Evolutionary conservation across 225 moss, liverwort and hornwort genomes (phyloP).

Genomic region (Pseudoscleropodium purum): DNA sequence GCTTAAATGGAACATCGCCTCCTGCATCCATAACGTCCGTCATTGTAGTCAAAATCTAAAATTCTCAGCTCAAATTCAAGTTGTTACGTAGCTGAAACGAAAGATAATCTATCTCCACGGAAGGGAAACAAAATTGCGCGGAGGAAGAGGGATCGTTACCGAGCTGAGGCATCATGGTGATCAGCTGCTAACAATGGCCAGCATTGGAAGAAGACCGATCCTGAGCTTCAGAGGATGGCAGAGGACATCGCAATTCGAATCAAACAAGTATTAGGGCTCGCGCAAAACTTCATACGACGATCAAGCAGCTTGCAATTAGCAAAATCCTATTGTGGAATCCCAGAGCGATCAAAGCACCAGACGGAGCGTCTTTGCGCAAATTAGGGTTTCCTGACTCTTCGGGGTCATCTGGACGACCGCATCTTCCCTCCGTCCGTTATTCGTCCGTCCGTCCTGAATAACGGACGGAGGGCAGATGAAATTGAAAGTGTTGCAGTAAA

Average conservation of each 20-base stretch:
- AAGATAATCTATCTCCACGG: neutral
- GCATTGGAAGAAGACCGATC: neutral
- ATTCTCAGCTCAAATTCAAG: neutral
- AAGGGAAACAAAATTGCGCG: neutral
- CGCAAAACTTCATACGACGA: neutral
- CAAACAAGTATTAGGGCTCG: neutral
- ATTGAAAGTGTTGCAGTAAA: neutral
- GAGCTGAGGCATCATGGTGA: constrained; percentile 17
- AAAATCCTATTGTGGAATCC: neutral
- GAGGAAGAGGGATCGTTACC: neutral
- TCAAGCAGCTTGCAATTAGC: neutral
- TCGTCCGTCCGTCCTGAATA: neutral
- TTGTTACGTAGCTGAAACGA: neutral
- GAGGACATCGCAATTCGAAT: neutral
- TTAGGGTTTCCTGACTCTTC: neutral
- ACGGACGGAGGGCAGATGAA: too few relatives aligned
- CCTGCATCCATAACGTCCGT: constrained; percentile 23
- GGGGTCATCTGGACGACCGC: neutral
- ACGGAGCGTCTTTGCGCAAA: neutral
- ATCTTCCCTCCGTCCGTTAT: neutral
- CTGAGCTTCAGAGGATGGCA: neutral
- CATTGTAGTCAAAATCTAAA: neutral
- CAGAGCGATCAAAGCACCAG: neutral
- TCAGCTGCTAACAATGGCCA: neutral
- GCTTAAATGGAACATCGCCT: constrained; percentile 67